These are phyloP conservation scores for Saccharomyces hybrid DNA, from an alignment of 1,139 yeast species.

Conservation along the genomic window DNA sequence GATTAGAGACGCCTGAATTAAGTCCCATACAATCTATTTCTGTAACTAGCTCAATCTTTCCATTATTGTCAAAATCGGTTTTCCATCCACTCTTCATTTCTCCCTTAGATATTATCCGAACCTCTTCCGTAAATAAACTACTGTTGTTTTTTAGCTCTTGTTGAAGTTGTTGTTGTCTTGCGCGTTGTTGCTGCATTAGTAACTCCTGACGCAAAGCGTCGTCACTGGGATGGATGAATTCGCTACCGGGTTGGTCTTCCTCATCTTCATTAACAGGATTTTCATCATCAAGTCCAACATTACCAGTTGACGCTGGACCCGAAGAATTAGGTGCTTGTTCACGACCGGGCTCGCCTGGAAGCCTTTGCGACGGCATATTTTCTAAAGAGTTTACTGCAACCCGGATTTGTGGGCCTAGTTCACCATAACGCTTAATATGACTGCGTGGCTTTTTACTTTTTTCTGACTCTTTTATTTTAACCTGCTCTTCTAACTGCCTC, in stretches of 20 bases:
- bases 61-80: constrained; percentile 71
- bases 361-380: constrained; percentile 15
- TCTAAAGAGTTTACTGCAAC: constrained; percentile 26
- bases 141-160: constrained; percentile 31
- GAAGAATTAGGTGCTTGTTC: constrained; percentile 1
- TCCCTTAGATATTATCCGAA: constrained; percentile 65
- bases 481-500: constrained; percentile 40
- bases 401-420: constrained; percentile 35
- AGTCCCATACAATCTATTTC: constrained; percentile 52
- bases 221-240: constrained; percentile 35
- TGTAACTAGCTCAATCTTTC: constrained; percentile 69
- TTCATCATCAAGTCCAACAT: background rate
- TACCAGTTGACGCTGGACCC: background rate
- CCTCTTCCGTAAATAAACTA: constrained; percentile 59
- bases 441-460: constrained; percentile 22
- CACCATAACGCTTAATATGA: constrained; percentile 33
- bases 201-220: constrained; percentile 35
- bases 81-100: constrained; percentile 91
- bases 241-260: constrained; percentile 20
- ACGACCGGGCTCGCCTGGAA: constrained; percentile 2
- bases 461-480: constrained; percentile 30
- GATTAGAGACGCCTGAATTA: constrained; percentile 47
- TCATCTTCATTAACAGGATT: constrained; percentile 10
- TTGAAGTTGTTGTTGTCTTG: constrained; percentile 28
- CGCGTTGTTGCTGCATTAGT: constrained; percentile 29